Evolutionary conservation across 2,329 filamentous ascomycete genomes (phyloP), one percentile per base, ranked within the genome.

Genomic region (Fusarium hostae): DNA sequence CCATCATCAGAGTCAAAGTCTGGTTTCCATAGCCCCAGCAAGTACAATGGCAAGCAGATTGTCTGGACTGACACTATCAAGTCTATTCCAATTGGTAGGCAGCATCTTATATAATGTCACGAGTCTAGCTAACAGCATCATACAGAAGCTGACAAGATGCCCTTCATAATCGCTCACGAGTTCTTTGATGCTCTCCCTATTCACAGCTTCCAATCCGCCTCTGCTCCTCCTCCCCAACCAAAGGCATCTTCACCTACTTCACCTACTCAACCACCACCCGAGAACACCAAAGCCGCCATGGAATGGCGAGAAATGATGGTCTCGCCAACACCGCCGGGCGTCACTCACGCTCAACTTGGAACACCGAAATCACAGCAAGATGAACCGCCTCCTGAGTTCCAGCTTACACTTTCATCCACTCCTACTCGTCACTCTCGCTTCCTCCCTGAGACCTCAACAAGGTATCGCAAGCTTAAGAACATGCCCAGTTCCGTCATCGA

Each of bases 171-270:
- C 52, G 96, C 96, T 8, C 96, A 99, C 80, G 96, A 99, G 80
- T 98, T 99, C 86, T 99, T 99, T 83, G 96, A 99, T 76, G 96
- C 96, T 5, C 90, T 99, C 1, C 96, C 96, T 37, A 98, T 99
- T 75, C 95, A 99, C 80, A 91, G 94, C 67, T 99, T 99, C 80
- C 92, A 98, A 81, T 92, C 93, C 18, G 87, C 95, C 55, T 79
- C 82, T 9, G 80, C 81, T 15, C 80, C 84, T 32, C 35, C 60
- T 35, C 66, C 57, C 54, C 37, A 79, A 74, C 51, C 64, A 28
- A 56, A 59, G 30, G 68, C 60, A 37, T 68, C 61, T 44, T 66
- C 63, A 56, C 15, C 60, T 51, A 16, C 80, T 86, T 47, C 70
- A 40, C 78, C 86, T 63, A 73, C 82, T 32, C 60, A 41, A 9